Conservation (phyloP, 192 early-diverging fungal genomes). For the Lunasporangiospora selenospora region DNA sequence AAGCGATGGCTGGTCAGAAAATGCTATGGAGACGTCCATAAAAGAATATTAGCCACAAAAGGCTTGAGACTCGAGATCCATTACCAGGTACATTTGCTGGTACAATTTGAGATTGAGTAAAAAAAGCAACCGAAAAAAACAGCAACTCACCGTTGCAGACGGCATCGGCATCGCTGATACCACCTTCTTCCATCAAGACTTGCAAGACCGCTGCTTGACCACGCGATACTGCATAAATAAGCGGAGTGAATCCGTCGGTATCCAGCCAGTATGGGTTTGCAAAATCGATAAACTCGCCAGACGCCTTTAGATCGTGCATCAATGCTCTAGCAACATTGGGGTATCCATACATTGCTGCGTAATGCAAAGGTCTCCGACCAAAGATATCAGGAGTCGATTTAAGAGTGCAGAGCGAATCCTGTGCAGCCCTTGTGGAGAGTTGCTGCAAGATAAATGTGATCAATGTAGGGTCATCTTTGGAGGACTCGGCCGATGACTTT, state of each 20-base stretch:
- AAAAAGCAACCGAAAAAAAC: not conserved
- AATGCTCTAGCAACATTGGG: conserved; percentile 52
- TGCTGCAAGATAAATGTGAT: conserved; percentile 47
- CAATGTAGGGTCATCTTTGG: conserved; percentile 45
- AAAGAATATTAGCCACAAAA: too few species aligned
- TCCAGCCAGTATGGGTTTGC: conserved; percentile 62
- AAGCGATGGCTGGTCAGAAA: conserved; percentile 9
- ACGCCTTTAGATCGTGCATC: conserved; percentile 50
- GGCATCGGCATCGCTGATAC: conserved; percentile 57
- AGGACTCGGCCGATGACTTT: not conserved
- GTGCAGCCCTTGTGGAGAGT: conserved; percentile 10
- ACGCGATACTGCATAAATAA: conserved; percentile 66
- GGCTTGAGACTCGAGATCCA: too few species aligned
- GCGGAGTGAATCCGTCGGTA: conserved; percentile 67
- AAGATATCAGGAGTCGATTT: conserved; percentile 56
- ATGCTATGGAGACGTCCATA: too few species aligned
- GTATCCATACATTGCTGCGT: conserved; percentile 62
- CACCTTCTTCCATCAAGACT: conserved; percentile 59
- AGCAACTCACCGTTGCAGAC: conserved; percentile 24
- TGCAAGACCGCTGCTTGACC: conserved; percentile 55
- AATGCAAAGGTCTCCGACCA: conserved; percentile 68
- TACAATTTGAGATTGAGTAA: too few species aligned
- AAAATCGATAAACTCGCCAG: conserved; percentile 52
- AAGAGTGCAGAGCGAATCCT: conserved; percentile 26
- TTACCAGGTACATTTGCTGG: too few species aligned